Evolutionary conservation across 768 basidiomycete species (phyloP).

Genomic region (Lentinula guzmanii): DNA sequence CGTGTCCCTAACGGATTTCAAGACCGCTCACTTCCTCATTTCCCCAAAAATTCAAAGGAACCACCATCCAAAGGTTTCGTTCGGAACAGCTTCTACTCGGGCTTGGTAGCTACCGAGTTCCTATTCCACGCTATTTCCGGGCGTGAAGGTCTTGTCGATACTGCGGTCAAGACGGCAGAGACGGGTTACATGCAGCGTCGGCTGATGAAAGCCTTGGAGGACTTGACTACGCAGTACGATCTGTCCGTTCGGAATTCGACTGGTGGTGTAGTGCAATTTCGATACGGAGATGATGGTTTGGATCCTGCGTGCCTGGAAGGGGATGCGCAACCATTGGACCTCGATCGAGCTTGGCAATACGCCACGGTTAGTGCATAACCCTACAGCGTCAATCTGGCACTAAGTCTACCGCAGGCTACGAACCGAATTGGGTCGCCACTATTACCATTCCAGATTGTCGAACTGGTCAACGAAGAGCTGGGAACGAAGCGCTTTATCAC

Average conservation of each 20-base stretch:
- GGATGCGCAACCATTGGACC: constrained; percentile 90
- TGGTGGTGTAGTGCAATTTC: constrained; percentile 95
- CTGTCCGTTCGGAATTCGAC: constrained; percentile 90
- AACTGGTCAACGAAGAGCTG: constrained; percentile 64
- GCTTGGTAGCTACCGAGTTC: constrained; percentile 91
- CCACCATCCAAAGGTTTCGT: constrained; percentile 99
- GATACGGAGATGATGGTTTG: constrained; percentile 94
- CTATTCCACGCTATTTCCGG: constrained; percentile 99
- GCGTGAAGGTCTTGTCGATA: constrained; percentile 97
- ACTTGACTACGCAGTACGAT: constrained; percentile 95
- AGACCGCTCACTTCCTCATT: constrained; percentile 98
- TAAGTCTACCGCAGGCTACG: constrained; percentile 27
- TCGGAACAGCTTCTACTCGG: constrained; percentile 93
- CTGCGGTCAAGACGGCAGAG: constrained; percentile 99
- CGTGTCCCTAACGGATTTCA: constrained; percentile 99
- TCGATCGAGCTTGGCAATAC: constrained; percentile 82
- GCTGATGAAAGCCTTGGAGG: constrained; percentile 98
- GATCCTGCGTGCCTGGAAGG: constrained; percentile 97
- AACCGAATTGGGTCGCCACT: constrained; percentile 56
- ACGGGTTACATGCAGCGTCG: constrained; percentile 99
- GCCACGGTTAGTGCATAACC: constrained; percentile 49
- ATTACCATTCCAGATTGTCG: constrained; percentile 81
- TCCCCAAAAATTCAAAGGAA: constrained; percentile 93
- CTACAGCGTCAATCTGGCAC: neutral
- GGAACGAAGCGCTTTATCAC: constrained; percentile 49